Evolutionary conservation across 371 early-diverging fungal genomes (phyloP), one percentile per base, ranked within the genome.

Genomic region (Paramicrosporidium saccamoebae): DNA sequence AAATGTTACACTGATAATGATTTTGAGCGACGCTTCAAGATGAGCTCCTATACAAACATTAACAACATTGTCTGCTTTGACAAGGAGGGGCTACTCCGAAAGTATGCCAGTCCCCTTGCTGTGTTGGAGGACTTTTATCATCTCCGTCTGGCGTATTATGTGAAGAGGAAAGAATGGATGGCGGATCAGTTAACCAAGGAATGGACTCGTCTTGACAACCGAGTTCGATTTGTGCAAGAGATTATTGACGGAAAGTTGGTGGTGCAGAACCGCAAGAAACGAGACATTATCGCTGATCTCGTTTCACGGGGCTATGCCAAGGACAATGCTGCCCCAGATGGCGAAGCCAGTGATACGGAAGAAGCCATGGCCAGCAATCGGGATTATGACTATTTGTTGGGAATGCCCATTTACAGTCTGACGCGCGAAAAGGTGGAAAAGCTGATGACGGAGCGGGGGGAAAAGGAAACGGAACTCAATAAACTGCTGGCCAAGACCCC

Each of bases 61-160:
- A 58, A 55, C 10, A 98, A 98, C 39, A 63, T 98, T 64, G 90
- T 96, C 2, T 90, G 86, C 37, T 96, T 96, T 43, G 88, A 98
- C 47, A 40, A 50, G 9, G 53, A 78, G 12, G 84, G 78, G 3
- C 58, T 71, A 10, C 61, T 98, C 25, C 64, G 64, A 34, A 73
- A 67, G 39, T 98, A 94, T 37, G 31, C 35, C 3, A 48, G 48
- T 1, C 48, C 77, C 1, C 57, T 65, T 27, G 78, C 82, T 14
- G 79, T 98, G 19, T 31, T 96, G 11, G 39, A 46, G 24, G 97
- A 97, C 27, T 97, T 94, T 41, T 98, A 71, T 38, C 45, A 55
- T 7, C 42, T 94, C 5, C 60, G 99, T 12, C 34, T 81, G 15
- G 50, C 64, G 20, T 75, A 56, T 36, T 98, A 98, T 39, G 38